These are phyloP conservation scores for Botrytis fragariae DNA, from an alignment of 2,329 filamentous ascomycete species.

Conservation along the genomic window DNA sequence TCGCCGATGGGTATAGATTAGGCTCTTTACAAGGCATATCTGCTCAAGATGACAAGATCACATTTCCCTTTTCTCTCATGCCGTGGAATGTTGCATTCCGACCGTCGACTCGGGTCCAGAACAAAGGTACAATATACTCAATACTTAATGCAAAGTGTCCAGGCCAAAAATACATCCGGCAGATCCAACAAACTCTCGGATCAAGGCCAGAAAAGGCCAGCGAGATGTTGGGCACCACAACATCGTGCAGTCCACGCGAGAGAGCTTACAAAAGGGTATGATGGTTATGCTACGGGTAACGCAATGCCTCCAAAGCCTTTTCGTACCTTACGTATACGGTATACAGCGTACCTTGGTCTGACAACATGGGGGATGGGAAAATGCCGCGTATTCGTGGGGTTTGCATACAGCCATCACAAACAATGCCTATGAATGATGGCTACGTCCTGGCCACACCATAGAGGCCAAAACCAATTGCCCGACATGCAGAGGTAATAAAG, in stretches of 20 bases:
- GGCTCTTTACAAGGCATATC: slow-evolving; percentile 11
- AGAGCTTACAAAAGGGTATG: not conserved
- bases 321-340: slow-evolving; percentile 18
- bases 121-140: not conserved
- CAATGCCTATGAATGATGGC: not conserved
- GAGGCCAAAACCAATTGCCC: slow-evolving; percentile 6
- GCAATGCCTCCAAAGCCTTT: not conserved
- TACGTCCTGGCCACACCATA: not conserved
- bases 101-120: slow-evolving; percentile 15
- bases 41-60: slow-evolving; percentile 15
- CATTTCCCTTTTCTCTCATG: slow-evolving; percentile 9
- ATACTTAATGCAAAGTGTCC: not conserved
- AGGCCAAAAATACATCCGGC: slow-evolving; percentile 1
- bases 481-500: slow-evolving; percentile 9
- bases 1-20: slow-evolving; percentile 3
- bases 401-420: slow-evolving; percentile 5
- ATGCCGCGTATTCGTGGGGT: slow-evolving; percentile 19
- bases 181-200: not conserved
- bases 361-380: slow-evolving; percentile 10
- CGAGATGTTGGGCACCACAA: slow-evolving; percentile 16
- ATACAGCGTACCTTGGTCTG: not conserved
- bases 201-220: not conserved
- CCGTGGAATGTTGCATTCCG: not conserved
- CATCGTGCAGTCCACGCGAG: slow-evolving; percentile 1
- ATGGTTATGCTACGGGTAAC: not conserved